Percentiles rank a stretch among this genome's conserved stretches.
Conservation (phyloP, 2,329 filamentous ascomycete species). For the Exophiala oligosperma region DNA sequence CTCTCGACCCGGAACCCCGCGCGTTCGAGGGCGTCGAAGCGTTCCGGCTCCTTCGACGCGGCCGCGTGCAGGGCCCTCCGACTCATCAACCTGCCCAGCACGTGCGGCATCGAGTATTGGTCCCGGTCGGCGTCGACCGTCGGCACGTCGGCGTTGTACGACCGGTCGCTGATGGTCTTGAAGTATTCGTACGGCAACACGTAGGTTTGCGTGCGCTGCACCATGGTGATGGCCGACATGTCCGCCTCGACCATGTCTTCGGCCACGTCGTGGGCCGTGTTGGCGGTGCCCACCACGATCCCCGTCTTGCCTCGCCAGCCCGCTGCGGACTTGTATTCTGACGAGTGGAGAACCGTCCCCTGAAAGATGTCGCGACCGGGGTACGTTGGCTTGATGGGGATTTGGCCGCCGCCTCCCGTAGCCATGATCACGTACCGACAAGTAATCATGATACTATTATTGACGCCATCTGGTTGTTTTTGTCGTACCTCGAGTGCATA, state of each 20-base stretch:
- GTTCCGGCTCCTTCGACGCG: slow-evolving; percentile 36
- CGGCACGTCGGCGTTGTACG: slow-evolving; percentile 26
- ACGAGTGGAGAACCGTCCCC: slow-evolving; percentile 39
- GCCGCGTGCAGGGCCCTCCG: slow-evolving; percentile 32
- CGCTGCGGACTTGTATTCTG: slow-evolving; percentile 35
- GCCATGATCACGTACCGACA: slow-evolving; percentile 10
- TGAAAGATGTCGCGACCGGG: slow-evolving; percentile 35
- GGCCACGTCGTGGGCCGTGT: slow-evolving; percentile 50
- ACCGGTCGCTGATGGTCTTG: slow-evolving; percentile 18
- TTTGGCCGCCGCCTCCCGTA: slow-evolving; percentile 29
- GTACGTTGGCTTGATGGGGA: slow-evolving; percentile 31
- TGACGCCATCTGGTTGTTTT: background rate
- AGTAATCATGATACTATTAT: background rate
- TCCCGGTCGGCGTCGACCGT: slow-evolving; percentile 26
- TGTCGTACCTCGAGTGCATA: slow-evolving; percentile 41
- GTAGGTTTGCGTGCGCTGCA: slow-evolving; percentile 46
- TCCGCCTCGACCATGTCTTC: slow-evolving; percentile 48
- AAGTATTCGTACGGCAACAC: slow-evolving; percentile 30
- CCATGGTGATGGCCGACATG: slow-evolving; percentile 45
- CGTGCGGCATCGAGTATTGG: slow-evolving; percentile 31
- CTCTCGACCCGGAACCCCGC: slow-evolving; percentile 46
- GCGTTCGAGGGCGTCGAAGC: slow-evolving; percentile 42
- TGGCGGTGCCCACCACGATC: slow-evolving; percentile 49
- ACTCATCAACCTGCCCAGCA: slow-evolving; percentile 33
- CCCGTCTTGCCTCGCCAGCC: slow-evolving; percentile 43